Evolutionary conservation across 2,329 filamentous ascomycete species (phyloP), one percentile per base, ranked within the genome.

Genomic region (Calonectria honghensis): DNA sequence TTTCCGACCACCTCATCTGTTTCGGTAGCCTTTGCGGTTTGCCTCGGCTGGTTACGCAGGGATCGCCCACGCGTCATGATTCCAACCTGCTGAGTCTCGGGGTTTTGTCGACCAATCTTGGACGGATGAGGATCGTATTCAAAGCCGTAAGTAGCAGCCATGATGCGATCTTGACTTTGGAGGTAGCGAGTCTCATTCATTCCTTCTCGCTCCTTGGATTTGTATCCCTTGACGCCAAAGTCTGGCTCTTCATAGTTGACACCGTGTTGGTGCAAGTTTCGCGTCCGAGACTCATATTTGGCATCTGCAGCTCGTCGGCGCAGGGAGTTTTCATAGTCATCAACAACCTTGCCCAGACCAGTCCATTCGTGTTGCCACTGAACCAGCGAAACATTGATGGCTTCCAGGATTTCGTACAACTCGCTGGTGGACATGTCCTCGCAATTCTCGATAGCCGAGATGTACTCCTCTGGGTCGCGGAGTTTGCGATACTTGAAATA

Each of bases 81-180:
- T 32, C 90, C 90, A 29, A 80, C 81, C 41, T 86, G 85, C 77
- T 93, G 91, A 13, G 86, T 87, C 45, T 90, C 84, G 0, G 91
- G 90, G 73, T 93, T 90, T 80, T 93, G 92, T 45, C 86, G 86
- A 27, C 91, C 91, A 73, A 92, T 86, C 82, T 90, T 90, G 74
- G 88, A 88, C 3, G 89, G 87, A 67, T 91, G 89, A 13, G 89
- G 86, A 77, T 93, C 91, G 77, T 92, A 91, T 74, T 92, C 89
- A 78, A 93, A 92, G 20, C 89, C 89, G 79, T 93, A 93, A 1
- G 88, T 87, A 74, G 89, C 87, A 10, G 91, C 91, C 87, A 91
- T 90, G 75, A 92, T 86, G 70, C 86, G 86, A 83, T 93, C 91
- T 80, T 93, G 89, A 68, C 86, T 81, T 70, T 90, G 88, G 6